These are phyloP conservation scores for Thelonectria olida DNA, from an alignment of 2,329 filamentous ascomycete species.

Conservation along the genomic window DNA sequence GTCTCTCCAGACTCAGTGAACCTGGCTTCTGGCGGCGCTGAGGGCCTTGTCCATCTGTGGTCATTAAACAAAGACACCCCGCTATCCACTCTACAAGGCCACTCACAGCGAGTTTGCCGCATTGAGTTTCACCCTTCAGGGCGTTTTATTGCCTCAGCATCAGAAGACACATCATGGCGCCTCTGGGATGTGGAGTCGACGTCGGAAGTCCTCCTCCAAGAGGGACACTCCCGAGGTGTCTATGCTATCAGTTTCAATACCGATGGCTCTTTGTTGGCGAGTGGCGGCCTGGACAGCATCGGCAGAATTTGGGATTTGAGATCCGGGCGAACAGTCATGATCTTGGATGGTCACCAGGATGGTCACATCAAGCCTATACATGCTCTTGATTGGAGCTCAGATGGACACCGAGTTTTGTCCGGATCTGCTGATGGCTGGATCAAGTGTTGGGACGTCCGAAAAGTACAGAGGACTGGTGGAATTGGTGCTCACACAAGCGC, in stretches of 20 bases:
- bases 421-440: constrained; percentile 94
- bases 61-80: constrained; percentile 88
- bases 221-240: constrained; percentile 94
- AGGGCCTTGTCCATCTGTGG: constrained; percentile 90
- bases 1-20: constrained; percentile 81
- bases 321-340: constrained; percentile 93
- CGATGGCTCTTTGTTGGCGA: constrained; percentile 90
- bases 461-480: constrained; percentile 82
- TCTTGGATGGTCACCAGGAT: constrained; percentile 86
- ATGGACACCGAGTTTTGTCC: constrained; percentile 92
- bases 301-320: constrained; percentile 95
- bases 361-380: constrained; percentile 90
- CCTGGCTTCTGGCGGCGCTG: constrained; percentile 88
- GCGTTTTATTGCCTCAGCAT: constrained; percentile 88
- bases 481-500: constrained; percentile 92
- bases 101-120: constrained; percentile 86
- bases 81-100: constrained; percentile 81
- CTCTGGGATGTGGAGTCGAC: constrained; percentile 93
- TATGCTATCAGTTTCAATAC: constrained; percentile 90
- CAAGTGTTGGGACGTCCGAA: constrained; percentile 97
- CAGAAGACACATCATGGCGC: constrained; percentile 95
- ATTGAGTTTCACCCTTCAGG: constrained; percentile 96
- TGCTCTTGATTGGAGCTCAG: constrained; percentile 89
- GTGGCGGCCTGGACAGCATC: constrained; percentile 93
- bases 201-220: constrained; percentile 85